Conservation (phyloP, 495 filamentous ascomycete genomes). For the Aspergillus cavernicola region DNA sequence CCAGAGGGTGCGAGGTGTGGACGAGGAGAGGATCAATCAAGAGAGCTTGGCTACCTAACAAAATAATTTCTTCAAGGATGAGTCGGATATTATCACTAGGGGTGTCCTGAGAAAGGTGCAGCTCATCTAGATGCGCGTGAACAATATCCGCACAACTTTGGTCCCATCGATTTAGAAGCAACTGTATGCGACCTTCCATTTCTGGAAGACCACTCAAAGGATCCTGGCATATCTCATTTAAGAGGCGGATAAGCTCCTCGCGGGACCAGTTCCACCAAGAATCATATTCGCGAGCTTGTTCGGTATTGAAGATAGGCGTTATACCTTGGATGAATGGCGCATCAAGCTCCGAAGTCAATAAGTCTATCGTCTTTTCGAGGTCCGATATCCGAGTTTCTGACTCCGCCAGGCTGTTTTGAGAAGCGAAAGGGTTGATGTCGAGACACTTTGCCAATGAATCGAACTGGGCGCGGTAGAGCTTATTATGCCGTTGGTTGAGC, state of each 20-base stretch:
- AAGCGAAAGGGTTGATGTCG: slow-evolving; percentile 51
- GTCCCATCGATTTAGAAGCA: slow-evolving; percentile 23
- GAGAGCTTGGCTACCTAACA: slow-evolving; percentile 1
- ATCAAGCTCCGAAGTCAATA: slow-evolving; percentile 92
- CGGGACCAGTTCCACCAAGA: slow-evolving; percentile 99
- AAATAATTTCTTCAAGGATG: slow-evolving; percentile 9
- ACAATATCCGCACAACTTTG: slow-evolving; percentile 19
- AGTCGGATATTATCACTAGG: not conserved
- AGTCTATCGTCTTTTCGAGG: slow-evolving; percentile 80
- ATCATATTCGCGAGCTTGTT: slow-evolving; percentile 92
- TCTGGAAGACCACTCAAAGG: slow-evolving; percentile 1
- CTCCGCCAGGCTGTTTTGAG: not conserved
- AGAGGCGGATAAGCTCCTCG: slow-evolving; percentile 93
- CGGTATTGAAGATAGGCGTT: slow-evolving; percentile 79
- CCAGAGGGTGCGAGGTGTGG: slow-evolving; percentile 9
- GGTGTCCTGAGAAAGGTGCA: not conserved
- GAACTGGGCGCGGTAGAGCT: slow-evolving; percentile 91
- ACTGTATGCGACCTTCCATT: slow-evolving; percentile 8
- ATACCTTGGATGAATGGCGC: slow-evolving; percentile 92
- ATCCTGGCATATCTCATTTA: slow-evolving; percentile 91
- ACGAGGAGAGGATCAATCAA: slow-evolving; percentile 14
- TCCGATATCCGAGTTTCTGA: not conserved
- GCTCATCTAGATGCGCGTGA: not conserved
- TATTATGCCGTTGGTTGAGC: slow-evolving; percentile 85
- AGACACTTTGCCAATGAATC: slow-evolving; percentile 89